Evolutionary conservation across 768 basidiomycete species (phyloP).

Genomic region (Floccularia luteovirens): DNA sequence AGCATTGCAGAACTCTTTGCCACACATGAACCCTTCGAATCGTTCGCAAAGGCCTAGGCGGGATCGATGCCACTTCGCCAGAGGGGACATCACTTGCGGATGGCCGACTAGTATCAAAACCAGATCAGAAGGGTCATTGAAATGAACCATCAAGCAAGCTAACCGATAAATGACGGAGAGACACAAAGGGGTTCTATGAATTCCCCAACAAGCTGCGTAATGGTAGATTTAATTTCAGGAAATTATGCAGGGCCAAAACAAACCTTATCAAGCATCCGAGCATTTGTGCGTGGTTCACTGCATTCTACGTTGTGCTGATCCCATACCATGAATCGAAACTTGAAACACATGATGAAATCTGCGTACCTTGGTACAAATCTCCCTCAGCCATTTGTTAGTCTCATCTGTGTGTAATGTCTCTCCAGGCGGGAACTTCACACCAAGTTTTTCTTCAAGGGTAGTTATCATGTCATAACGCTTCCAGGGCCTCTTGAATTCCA

Average conservation of each 20-base stretch:
- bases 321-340: not conserved
- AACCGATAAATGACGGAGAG: constrained; percentile 92
- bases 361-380: constrained; percentile 74
- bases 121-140: too few species aligned
- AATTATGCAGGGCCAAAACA: constrained; percentile 2
- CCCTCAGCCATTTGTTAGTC: constrained; percentile 83
- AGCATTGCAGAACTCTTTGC: constrained; percentile 97
- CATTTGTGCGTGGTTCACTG: constrained; percentile 90
- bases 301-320: constrained; percentile 91
- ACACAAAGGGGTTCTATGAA: constrained; percentile 96
- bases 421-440: constrained; percentile 88
- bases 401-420: constrained; percentile 83
- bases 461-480: constrained; percentile 98
- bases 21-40: constrained; percentile 97
- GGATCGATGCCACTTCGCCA: constrained; percentile 98
- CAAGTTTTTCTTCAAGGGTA: constrained; percentile 91
- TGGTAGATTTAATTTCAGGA: constrained; percentile 3
- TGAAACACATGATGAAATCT: not conserved
- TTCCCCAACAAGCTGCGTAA: constrained; percentile 83
- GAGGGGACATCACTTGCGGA: constrained; percentile 98
- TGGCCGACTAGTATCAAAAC: constrained; percentile 64
- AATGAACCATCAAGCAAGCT: constrained; percentile 8
- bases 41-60: constrained; percentile 96
- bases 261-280: constrained; percentile 92
- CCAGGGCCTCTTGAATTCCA: constrained; percentile 94